A percentile compares a stretch with the other conserved stretches of the same genome.
phyloP scores from a whole-genome alignment of 2,329 filamentous ascomycete species.

The Pseudogymnoascus sp. region DNA sequence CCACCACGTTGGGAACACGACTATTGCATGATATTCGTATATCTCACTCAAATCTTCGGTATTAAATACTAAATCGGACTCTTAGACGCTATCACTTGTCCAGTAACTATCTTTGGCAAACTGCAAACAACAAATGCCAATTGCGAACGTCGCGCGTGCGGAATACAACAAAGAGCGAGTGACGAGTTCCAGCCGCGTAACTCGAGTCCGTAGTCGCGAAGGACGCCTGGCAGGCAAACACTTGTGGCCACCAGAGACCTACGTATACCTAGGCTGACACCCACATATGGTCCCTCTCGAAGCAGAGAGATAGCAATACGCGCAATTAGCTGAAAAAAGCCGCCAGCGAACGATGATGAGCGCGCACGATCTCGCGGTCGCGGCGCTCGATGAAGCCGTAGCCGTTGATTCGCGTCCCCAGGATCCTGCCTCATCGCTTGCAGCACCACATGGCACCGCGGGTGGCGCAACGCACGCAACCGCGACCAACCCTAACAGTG shows the following conservation, averaged over 20 bases:
- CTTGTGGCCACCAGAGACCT: background rate
- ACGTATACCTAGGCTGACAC: background rate
- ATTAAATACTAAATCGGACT: background rate
- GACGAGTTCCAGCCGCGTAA: constrained; percentile 2
- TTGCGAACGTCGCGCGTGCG: background rate
- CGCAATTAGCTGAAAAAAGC: background rate
- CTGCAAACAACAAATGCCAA: background rate
- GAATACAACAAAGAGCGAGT: background rate
- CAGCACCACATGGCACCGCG: constrained; percentile 21
- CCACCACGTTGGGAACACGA: constrained; percentile 3
- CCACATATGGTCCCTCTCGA: background rate
- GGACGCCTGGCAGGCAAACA: constrained; percentile 3
- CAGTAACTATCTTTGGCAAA: background rate
- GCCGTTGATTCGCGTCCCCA: constrained; percentile 12
- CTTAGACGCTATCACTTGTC: background rate
- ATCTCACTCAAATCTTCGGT: background rate
- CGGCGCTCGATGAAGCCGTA: constrained; percentile 22
- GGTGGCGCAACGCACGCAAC: constrained; percentile 21
- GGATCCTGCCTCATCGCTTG: constrained; percentile 17
- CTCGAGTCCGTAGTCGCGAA: background rate
- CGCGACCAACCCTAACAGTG: constrained; percentile 19
- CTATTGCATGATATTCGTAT: background rate
- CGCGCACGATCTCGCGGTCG: constrained; percentile 24
- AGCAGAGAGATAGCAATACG: constrained; percentile 6
- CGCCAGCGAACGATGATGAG: constrained; percentile 19